Percentiles rank a stretch among this genome's conserved stretches.
Evolutionary conservation across 1,139 yeast species (phyloP).

Genomic region (Geotrichum reessii): DNA sequence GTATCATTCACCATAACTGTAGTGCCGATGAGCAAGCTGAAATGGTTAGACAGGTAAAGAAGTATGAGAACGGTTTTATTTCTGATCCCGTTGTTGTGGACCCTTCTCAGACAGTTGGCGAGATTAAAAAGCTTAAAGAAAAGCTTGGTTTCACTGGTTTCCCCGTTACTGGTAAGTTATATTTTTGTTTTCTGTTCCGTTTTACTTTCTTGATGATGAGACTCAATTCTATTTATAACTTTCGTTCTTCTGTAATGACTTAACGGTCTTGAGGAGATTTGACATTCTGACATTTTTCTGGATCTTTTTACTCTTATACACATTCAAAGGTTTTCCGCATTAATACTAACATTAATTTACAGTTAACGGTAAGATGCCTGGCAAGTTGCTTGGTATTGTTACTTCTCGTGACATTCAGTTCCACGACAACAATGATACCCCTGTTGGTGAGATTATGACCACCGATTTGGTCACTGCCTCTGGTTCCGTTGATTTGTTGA

Average conservation of each 20-base stretch:
- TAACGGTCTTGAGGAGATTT: conserved; percentile 92
- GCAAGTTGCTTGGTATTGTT: conserved; percentile 88
- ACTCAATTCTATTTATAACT: conserved; percentile 66
- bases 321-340: background rate
- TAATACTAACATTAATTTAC: conserved; percentile 18
- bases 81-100: conserved; percentile 85
- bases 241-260: conserved; percentile 99
- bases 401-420: conserved; percentile 97
- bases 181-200: conserved; percentile 4
- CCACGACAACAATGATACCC: conserved; percentile 62
- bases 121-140: conserved; percentile 66
- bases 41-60: conserved; percentile 95
- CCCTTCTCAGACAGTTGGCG: conserved; percentile 72
- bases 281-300: conserved; percentile 40
- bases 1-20: conserved; percentile 97
- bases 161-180: conserved; percentile 97
- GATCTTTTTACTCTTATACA: background rate
- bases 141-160: conserved; percentile 89
- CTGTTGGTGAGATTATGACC: conserved; percentile 82
- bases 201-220: conserved; percentile 18
- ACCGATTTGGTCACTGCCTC: conserved; percentile 74
- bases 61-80: conserved; percentile 95
- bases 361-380: conserved; percentile 84
- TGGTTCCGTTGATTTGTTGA: conserved; percentile 60
- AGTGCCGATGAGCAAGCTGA: conserved; percentile 95